These are phyloP conservation scores for Clausena lansium DNA, from an alignment of 345 rosid species.

Conservation along the genomic window DNA sequence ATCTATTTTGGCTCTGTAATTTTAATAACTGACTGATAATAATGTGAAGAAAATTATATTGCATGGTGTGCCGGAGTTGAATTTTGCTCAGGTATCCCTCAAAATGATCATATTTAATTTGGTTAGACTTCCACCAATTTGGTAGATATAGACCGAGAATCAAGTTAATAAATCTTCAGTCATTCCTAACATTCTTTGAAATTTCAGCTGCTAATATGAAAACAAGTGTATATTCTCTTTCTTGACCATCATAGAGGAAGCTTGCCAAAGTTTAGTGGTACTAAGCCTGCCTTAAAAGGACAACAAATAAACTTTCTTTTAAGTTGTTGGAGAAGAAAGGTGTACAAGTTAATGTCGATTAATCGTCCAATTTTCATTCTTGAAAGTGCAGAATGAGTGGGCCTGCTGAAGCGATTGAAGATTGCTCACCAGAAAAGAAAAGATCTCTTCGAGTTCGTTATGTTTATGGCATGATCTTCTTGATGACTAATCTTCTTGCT, in stretches of 20 bases:
- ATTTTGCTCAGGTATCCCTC: not conserved
- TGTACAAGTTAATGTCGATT: not conserved
- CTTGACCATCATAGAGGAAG: not conserved
- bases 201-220: not conserved
- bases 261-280: not conserved
- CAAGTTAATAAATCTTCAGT: not conserved
- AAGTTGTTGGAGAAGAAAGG: not conserved
- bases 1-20: not conserved
- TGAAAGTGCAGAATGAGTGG: constrained; percentile 29
- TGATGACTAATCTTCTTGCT: constrained; percentile 61
- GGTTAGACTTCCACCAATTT: not conserved
- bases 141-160: not conserved
- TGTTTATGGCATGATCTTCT: constrained; percentile 64
- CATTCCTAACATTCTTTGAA: not conserved
- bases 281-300: not conserved
- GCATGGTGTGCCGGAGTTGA: not conserved
- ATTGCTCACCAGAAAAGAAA: constrained; percentile 39
- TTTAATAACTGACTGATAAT: not conserved
- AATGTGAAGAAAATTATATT: not conserved
- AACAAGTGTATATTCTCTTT: not conserved
- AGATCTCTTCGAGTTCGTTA: constrained; percentile 64
- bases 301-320: not conserved
- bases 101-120: not conserved
- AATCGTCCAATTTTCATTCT: not conserved
- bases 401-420: constrained; percentile 19